Base-by-base conservation (phyloP, 1,284 basidiomycete genomes). In the Pascua guehoae region DNA sequence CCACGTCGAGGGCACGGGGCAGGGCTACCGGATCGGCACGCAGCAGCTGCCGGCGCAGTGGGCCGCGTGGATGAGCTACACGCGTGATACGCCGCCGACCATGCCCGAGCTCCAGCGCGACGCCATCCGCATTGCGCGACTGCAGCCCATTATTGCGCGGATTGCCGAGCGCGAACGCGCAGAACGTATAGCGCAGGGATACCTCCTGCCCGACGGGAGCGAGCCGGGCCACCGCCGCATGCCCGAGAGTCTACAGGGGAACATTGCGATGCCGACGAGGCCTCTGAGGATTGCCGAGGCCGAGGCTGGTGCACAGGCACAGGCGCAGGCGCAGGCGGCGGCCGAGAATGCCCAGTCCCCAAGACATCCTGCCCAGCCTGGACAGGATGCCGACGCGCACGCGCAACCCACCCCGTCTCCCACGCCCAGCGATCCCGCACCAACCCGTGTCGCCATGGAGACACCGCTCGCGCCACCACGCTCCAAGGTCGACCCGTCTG, bases 151-250 rank as follows among this genome's bases (percentile, higher is more conserved):
- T 38, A 62, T 76, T 9, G 54, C 57, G 4, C 65, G 58, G 0
- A 76, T 76, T 39, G 74, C 72, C 58, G 62, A 51, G 24, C 53
- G 74, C 1, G 74, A 76, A 51, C 45, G 54, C 14, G 69, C 57
- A 36, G 74, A 76, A 51, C 51, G 74, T n/a, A 76, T 76, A 14
- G 55, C 63, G 38, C 74, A 76, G 51, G 74, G 74, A 10, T 76
- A 70, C 49, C 58, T 72, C 15, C 51, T 66, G 32, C 64, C 68
- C 8, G 68, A 69, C 50, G 62, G 57, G 39, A 50, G 14, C 32
- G 61, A 62, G 49, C 45, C 39, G n/a, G 45, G 38, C 9, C 45
- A 52, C 16, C 14, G 11, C 8, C 32, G 47, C 39, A 39, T 42
- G 45, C 51, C 51, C 3, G 9, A 41, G 12, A 41, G 12, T 41